Percentiles rank a stretch among this genome's conserved stretches.
These are phyloP conservation scores for Scleromitrula shiraiana DNA, from an alignment of 2,329 filamentous ascomycete genomes.

Conservation along the genomic window DNA sequence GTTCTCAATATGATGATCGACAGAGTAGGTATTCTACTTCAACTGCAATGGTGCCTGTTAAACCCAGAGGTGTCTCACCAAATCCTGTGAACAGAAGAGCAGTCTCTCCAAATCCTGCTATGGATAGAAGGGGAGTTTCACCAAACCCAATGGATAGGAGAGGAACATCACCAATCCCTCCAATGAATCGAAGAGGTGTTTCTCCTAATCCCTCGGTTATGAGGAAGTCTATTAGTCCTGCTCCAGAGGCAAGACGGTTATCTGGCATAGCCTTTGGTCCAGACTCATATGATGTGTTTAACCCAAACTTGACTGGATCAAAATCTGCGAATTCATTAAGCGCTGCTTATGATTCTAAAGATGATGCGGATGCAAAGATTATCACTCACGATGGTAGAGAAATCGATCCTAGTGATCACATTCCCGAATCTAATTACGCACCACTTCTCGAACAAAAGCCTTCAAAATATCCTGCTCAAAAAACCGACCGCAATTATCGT, in stretches of 20 bases:
- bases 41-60: slow-evolving; percentile 26
- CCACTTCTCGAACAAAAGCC: slow-evolving; percentile 39
- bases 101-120: too few relatives aligned
- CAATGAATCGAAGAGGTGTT: slow-evolving; percentile 14
- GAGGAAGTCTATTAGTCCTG: slow-evolving; percentile 69
- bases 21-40: slow-evolving; percentile 21
- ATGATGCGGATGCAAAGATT: slow-evolving; percentile 57
- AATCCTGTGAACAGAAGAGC: too few relatives aligned
- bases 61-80: slow-evolving; percentile 24
- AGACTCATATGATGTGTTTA: slow-evolving; percentile 67
- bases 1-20: slow-evolving; percentile 24
- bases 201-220: slow-evolving; percentile 35
- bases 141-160: slow-evolving; percentile 19
- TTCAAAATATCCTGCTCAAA: slow-evolving; percentile 32
- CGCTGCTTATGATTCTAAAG: slow-evolving; percentile 23
- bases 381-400: slow-evolving; percentile 68
- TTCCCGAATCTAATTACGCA: slow-evolving; percentile 48
- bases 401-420: slow-evolving; percentile 72
- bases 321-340: slow-evolving; percentile 22
- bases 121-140: slow-evolving; percentile 19
- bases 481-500: slow-evolving; percentile 31
- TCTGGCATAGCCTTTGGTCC: slow-evolving; percentile 65
- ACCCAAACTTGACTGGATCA: slow-evolving; percentile 42
- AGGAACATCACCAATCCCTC: slow-evolving; percentile 23
- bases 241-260: slow-evolving; percentile 47